phyloP scores from a whole-genome alignment of 1,139 yeast species.

The Hansenula lynferdii region DNA sequence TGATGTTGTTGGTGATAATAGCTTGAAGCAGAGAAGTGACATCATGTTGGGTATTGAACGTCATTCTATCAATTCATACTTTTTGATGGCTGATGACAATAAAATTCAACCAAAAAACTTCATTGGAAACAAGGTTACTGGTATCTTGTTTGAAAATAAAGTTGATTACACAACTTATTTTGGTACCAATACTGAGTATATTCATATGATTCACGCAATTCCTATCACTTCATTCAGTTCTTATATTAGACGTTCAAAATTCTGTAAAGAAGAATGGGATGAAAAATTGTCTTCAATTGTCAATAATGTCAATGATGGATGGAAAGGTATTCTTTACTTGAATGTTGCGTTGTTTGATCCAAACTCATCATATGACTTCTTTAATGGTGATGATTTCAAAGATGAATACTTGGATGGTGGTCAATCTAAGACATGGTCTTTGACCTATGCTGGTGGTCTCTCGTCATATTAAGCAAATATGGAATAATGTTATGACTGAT shows the following conservation, averaged over 20 bases:
- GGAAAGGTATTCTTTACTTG: constrained; percentile 81
- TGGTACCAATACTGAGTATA: constrained; percentile 71
- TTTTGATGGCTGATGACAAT: constrained; percentile 49
- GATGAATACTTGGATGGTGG: constrained; percentile 73
- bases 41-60: constrained; percentile 58
- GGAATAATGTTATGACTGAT: too few species aligned
- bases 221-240: constrained; percentile 88
- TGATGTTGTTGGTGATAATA: constrained; percentile 43
- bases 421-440: constrained; percentile 85
- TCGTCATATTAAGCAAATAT: too few species aligned
- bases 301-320: constrained; percentile 60
- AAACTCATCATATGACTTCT: constrained; percentile 57
- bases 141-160: constrained; percentile 81
- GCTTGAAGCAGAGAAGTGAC: constrained; percentile 51
- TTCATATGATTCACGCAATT: constrained; percentile 94
- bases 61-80: constrained; percentile 56
- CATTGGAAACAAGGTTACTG: constrained; percentile 64
- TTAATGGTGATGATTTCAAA: constrained; percentile 46
- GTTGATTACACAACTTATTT: constrained; percentile 89
- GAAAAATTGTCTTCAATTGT: constrained; percentile 44
- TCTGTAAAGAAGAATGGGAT: constrained; percentile 80
- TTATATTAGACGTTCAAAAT: constrained; percentile 61
- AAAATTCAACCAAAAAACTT: constrained; percentile 46
- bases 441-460: constrained; percentile 65
- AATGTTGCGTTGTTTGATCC: constrained; percentile 81